Evolutionary conservation across 305 asterid genomes (phyloP), one percentile per base, ranked within the genome.

Genomic region (Solanum hybrid): DNA sequence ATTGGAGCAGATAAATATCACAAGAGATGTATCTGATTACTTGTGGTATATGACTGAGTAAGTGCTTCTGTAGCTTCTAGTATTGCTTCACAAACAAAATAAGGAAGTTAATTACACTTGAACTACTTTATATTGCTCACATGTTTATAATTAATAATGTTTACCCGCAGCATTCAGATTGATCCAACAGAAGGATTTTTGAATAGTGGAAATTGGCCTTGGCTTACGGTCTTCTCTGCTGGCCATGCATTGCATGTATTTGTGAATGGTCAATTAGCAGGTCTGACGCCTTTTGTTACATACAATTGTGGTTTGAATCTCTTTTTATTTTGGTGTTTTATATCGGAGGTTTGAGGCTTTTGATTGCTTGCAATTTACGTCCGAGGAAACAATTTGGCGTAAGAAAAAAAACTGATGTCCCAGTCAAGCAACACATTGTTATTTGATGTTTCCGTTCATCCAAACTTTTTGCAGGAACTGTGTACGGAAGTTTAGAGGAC

Each of bases 211-310:
- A 93, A 94, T 65, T 93, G 94, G 96, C 99, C 99, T 4, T 96
- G 95, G 89, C 99, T 98, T 79, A 94, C 98, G 1, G 98, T 98
- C 79, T 91, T 93, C 88, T 98, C 99, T 33, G 99, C 99, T 22
- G 99, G 99, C 87, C 99, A 97, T 94, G 99, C 99, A 20, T 91
- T 98, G 95, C 99, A 98, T 94, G 98, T 95, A 75, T 98, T 97
- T 89, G 76, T 98, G 93, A 98, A 97, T 29, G 98, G 99, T 82
- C 95, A 93, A 86, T 92, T 98, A 89, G 92, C 98, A 92, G 99
- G 99, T 98, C 57, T 41, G 38, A 51, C 27, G 51, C 57, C 20
- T 37, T 89, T 79, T 32, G 29, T 29, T 45, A 10, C 75, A 17
- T 29, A 84, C 88, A 45, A 31, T 31, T 26, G 87, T 45, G 14